These are phyloP conservation scores for Bipolaris sorokiniana DNA, from an alignment of 2,329 filamentous ascomycete species.

Conservation along the genomic window DNA sequence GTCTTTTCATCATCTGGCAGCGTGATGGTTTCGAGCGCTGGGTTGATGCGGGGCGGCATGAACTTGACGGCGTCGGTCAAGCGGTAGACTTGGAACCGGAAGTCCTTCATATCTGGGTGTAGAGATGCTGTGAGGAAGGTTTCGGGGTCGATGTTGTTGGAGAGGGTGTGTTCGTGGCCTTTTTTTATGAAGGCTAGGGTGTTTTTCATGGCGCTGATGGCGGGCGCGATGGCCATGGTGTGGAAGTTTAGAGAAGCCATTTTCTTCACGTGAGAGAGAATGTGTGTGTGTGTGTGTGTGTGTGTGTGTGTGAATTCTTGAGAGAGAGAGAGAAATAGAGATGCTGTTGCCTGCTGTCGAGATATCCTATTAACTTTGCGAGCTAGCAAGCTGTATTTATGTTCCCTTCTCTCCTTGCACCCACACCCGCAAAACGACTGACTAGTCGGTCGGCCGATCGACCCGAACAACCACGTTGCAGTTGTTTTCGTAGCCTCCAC, in stretches of 20 bases:
- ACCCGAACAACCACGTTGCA: background rate
- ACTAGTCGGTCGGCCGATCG: background rate
- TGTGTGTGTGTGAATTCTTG: background rate
- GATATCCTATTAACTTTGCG: background rate
- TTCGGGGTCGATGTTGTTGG: constrained; percentile 45
- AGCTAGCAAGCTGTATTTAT: background rate
- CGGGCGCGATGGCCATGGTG: constrained; percentile 50
- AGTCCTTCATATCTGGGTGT: constrained; percentile 57
- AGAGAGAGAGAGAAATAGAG: too few species aligned
- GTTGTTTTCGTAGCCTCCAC: background rate
- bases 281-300: too few species aligned
- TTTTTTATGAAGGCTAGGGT: constrained; percentile 54
- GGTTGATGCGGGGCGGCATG: constrained; percentile 49
- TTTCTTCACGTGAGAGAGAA: too few species aligned
- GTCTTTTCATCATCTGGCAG: constrained; percentile 56
- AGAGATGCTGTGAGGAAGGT: constrained; percentile 53
- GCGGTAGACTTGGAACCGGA: constrained; percentile 58
- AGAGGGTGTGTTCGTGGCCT: constrained; percentile 50
- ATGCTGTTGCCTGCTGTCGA: too few species aligned
- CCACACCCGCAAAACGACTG: background rate
- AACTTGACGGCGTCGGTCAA: constrained; percentile 53
- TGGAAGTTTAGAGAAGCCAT: constrained; percentile 37
- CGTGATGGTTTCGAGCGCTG: constrained; percentile 38
- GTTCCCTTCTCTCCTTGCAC: background rate
- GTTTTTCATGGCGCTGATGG: constrained; percentile 53